Base-by-base conservation (phyloP, 2,329 filamentous ascomycete genomes). In the Albophoma yamanashiensis region DNA sequence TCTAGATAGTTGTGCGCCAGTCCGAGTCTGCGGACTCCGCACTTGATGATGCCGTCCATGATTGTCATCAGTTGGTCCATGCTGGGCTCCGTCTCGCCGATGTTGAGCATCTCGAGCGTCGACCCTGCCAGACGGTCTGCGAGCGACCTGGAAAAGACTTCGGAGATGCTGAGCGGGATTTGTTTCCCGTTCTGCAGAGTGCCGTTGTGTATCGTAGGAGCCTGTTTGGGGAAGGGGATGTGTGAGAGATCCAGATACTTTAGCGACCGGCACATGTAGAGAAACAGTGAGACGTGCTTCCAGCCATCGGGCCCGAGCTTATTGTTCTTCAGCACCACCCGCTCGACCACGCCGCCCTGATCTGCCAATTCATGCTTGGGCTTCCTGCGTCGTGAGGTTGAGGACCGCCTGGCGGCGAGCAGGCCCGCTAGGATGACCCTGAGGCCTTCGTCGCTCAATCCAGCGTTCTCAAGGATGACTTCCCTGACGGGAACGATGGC, bases 401-500 rank as follows among this genome's bases (percentile, higher is more conserved):
- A 82, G 3, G 87, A 82, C 61, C 82, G 85, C 67, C 88, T 94
- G 3, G 90, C 89, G 3, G 92, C 89, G 8, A 97, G 77, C 1
- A 99, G 78, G 4, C 91, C 93, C 1, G 92, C 91, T 12, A 99
- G 81, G 50, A 97, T 85, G 22, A 96, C 88, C 22, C 94, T 84
- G 8, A 97, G 78, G 4, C 91, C 91, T 71, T 96, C 92, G 67
- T 97, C 92, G 1, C 83, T 90, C 43, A 99, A 75, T 7, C 91
- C 89, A 62, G 91, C 93, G 69, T 95, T 91, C 68, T 97, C 92
- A 59, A 97, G 75, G 8, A 95, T 80, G 0, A 99, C 75, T 68
- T 95, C 91, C 65, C 89, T 88, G 3, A 97, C 87, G 0, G 94
- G 93, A 0, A 97, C 93, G 8, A 99, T 86, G 6, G 94, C 93